Percentiles rank a stretch among this genome's conserved stretches.
Evolutionary conservation across 1,139 yeast species (phyloP).

Genomic region (Citeromyces hawaiiensis): DNA sequence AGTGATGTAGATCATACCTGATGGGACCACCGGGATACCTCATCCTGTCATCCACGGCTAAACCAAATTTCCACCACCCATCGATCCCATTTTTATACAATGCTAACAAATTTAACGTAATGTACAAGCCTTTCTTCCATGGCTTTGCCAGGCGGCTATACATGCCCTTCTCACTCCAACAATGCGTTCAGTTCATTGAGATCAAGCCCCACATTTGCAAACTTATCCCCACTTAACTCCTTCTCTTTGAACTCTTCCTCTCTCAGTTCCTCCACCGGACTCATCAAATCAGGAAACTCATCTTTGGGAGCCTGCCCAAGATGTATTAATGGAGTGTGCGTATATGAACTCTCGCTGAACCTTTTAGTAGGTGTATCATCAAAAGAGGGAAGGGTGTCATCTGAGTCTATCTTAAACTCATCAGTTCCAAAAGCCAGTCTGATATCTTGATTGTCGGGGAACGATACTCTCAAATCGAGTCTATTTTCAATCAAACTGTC

Average conservation of each 20-base stretch:
- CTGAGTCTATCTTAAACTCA: neutral
- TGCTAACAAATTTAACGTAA: too few relatives aligned
- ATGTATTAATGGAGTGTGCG: neutral
- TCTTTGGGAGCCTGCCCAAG: neutral
- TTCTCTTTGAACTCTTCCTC: neutral
- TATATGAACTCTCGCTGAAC: neutral
- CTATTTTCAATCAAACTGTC: neutral
- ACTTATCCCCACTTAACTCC: neutral
- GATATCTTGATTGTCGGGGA: neutral
- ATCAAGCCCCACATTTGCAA: neutral
- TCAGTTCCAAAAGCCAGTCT: neutral
- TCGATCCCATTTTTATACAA: too few relatives aligned
- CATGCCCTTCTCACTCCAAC: neutral
- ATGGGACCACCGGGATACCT: too few relatives aligned
- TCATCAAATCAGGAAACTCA: neutral
- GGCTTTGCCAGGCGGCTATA: too few relatives aligned
- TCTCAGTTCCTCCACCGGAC: neutral
- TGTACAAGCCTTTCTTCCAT: too few relatives aligned
- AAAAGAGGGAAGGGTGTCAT: neutral
- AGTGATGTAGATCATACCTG: too few relatives aligned
- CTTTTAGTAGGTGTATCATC: neutral
- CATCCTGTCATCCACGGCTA: too few relatives aligned
- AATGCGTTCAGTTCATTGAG: neutral
- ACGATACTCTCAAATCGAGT: constrained; percentile 1
- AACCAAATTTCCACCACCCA: too few relatives aligned